A percentile compares a stretch with the other conserved stretches of the same genome.
Evolutionary conservation across 2,329 filamentous ascomycete genomes (phyloP).

Genomic region (Teratosphaeriaceae sp.): DNA sequence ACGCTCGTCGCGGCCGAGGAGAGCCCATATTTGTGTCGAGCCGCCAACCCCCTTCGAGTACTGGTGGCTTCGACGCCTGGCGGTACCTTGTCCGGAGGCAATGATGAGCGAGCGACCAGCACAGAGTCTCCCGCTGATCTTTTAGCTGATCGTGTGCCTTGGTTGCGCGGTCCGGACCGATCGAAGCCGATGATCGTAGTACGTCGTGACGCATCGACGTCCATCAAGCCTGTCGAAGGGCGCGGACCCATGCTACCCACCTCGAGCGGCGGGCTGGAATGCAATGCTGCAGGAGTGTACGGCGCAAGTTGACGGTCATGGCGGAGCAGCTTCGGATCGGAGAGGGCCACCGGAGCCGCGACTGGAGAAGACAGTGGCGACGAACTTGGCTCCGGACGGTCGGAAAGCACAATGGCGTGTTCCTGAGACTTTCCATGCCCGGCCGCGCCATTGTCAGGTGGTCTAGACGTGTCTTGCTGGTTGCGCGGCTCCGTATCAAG

Average conservation of each 20-base stretch:
- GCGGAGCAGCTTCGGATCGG: background rate
- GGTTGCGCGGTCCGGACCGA: slow-evolving; percentile 25
- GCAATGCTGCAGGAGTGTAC: slow-evolving; percentile 12
- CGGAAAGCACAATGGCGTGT: slow-evolving; percentile 6
- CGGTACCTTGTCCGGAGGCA: background rate
- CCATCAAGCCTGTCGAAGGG: background rate
- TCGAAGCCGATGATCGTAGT: slow-evolving; percentile 22
- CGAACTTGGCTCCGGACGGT: slow-evolving; percentile 1
- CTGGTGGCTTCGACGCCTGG: slow-evolving; percentile 1
- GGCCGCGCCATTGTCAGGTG: background rate
- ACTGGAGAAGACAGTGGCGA: background rate
- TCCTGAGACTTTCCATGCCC: slow-evolving; percentile 6
- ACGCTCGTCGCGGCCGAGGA: slow-evolving; percentile 13
- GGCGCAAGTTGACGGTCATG: background rate
- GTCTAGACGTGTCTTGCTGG: background rate
- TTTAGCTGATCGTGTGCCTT: slow-evolving; percentile 15
- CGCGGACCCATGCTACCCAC: background rate
- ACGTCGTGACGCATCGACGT: slow-evolving; percentile 13
- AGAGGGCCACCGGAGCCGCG: background rate
- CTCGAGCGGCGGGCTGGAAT: slow-evolving; percentile 8
- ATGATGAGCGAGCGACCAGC: background rate
- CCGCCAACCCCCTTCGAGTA: slow-evolving; percentile 1
- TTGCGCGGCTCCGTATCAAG: background rate
- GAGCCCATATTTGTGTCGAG: slow-evolving; percentile 5
- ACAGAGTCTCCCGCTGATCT: slow-evolving; percentile 5